phyloP scores from a whole-genome alignment of 2,329 filamentous ascomycete genomes.

The Neophaeococcomyces mojaviensis region DNA sequence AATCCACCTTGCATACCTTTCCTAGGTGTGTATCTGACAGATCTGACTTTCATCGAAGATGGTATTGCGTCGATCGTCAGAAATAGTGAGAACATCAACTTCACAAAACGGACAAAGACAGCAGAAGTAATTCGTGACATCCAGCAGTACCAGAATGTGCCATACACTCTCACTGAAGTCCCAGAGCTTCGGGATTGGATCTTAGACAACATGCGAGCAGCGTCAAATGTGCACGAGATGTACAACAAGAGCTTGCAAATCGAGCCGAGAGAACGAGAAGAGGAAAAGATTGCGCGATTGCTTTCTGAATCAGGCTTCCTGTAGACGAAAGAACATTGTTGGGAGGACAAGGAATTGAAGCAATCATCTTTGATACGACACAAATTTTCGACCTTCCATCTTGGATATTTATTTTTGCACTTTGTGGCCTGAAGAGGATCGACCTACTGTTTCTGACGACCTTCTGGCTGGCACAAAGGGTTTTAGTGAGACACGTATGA shows the following conservation, averaged over 20 bases:
- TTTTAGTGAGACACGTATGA: conserved; percentile 7
- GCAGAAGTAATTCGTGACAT: conserved; percentile 98
- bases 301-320: conserved; percentile 43
- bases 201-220: conserved; percentile 87
- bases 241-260: conserved; percentile 93
- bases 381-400: conserved; percentile 8
- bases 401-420: conserved; percentile 4
- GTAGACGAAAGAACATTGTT: conserved; percentile 22
- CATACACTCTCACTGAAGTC: conserved; percentile 85
- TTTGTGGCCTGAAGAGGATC: conserved; percentile 7
- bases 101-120: conserved; percentile 95
- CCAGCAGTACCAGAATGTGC: conserved; percentile 96
- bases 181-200: conserved; percentile 95
- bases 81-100: conserved; percentile 95
- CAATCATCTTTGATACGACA: conserved; percentile 6
- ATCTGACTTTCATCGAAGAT: conserved; percentile 97
- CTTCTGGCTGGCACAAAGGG: conserved; percentile 9
- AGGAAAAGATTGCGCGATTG: conserved; percentile 94
- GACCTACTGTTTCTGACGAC: conserved; percentile 5
- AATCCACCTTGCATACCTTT: conserved; percentile 98
- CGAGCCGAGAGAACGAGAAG: conserved; percentile 91
- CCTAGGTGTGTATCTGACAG: conserved; percentile 94
- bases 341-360: not conserved
- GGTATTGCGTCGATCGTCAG: conserved; percentile 95
- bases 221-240: conserved; percentile 97